These are phyloP conservation scores for Trichosanthes truncata DNA, from an alignment of 306 rosid species.

Conservation along the genomic window DNA sequence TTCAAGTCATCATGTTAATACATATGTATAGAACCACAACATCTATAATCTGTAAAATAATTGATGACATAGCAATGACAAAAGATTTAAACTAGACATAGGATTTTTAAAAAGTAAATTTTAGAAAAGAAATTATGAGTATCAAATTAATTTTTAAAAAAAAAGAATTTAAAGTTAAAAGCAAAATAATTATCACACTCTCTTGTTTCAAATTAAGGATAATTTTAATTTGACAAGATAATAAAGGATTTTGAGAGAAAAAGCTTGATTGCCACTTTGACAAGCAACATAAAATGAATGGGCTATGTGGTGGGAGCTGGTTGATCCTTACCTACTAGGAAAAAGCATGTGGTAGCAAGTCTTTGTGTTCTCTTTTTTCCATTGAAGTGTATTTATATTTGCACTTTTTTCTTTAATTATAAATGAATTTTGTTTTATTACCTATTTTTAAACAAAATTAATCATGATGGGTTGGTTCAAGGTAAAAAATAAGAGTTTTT, in stretches of 20 bases:
- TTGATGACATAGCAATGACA: too few species aligned
- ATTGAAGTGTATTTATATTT: not conserved
- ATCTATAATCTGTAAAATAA: too few species aligned
- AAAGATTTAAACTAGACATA: too few species aligned
- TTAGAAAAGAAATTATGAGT: not conserved
- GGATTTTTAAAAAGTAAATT: not conserved
- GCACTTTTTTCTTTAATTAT: not conserved
- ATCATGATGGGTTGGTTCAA: not conserved
- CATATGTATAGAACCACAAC: too few species aligned
- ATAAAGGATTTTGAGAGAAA: not conserved
- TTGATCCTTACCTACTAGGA: not conserved
- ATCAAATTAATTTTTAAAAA: too few species aligned
- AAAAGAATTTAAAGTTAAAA: not conserved
- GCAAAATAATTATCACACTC: not conserved
- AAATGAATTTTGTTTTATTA: not conserved
- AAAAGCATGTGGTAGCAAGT: constrained; percentile 7
- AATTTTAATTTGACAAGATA: not conserved
- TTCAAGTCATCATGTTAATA: too few species aligned
- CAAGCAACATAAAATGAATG: not conserved
- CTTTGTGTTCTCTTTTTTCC: not conserved
- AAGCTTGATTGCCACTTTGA: not conserved
- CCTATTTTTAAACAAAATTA: too few species aligned
- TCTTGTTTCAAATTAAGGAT: not conserved
- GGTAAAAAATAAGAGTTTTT: too few species aligned
- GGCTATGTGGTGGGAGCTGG: not conserved